Evolutionary conservation across 2,329 filamentous ascomycete genomes (phyloP).

Genomic region (Alternaria ventricosa): DNA sequence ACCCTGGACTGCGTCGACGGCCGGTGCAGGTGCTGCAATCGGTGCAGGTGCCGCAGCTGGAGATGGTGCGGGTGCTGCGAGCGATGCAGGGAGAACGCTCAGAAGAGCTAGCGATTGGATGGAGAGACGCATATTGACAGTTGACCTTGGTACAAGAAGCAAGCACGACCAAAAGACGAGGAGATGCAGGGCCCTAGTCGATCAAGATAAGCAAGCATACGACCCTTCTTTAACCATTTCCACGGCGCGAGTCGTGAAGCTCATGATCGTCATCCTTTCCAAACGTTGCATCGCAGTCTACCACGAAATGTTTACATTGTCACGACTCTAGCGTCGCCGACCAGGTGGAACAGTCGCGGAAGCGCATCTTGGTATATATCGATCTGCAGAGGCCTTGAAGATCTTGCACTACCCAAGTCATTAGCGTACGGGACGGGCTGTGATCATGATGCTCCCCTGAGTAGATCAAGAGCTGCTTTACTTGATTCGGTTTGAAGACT

Average conservation of each 20-base stretch:
- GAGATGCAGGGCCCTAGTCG: neutral
- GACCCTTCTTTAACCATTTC: neutral
- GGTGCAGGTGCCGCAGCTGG: constrained; percentile 2
- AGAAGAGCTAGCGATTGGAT: constrained; percentile 14
- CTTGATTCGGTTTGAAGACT: neutral
- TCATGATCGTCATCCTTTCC: neutral
- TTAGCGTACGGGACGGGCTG: neutral
- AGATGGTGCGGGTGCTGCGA: constrained; percentile 9
- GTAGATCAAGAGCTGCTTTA: neutral
- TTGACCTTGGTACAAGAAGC: neutral
- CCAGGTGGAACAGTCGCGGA: neutral
- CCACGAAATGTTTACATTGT: neutral
- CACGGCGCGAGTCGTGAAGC: constrained; percentile 4
- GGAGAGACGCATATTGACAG: constrained; percentile 15
- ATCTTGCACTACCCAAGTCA: neutral
- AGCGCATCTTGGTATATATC: constrained; percentile 1
- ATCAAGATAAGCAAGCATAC: neutral
- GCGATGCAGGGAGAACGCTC: constrained; percentile 15
- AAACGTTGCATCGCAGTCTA: neutral
- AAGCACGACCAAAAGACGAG: neutral
- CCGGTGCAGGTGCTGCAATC: neutral
- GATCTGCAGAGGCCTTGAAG: neutral
- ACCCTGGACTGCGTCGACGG: neutral
- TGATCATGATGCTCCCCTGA: neutral
- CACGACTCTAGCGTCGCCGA: neutral